Percentiles rank a stretch among this genome's conserved stretches.
Evolutionary conservation across 2,329 filamentous ascomycete species (phyloP).

Genomic region (Metarhizium album): DNA sequence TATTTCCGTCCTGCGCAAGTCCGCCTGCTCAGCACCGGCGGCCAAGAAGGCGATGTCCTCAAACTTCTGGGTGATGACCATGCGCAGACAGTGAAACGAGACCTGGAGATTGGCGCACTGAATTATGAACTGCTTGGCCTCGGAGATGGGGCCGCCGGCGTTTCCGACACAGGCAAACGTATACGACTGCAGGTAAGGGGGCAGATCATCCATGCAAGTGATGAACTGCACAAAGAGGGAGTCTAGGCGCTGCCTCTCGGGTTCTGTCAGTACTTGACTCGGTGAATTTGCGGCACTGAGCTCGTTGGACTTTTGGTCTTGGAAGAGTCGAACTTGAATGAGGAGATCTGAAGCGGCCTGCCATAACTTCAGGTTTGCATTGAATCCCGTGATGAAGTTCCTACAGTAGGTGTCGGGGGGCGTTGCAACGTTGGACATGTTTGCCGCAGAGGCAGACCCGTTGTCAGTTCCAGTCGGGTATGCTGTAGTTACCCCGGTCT

Average conservation of each 20-base stretch:
- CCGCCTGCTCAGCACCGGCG: conserved; percentile 19
- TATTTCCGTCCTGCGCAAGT: conserved; percentile 30
- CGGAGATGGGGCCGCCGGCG: conserved; percentile 10
- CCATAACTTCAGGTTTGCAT: conserved; percentile 30
- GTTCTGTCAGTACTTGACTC: conserved; percentile 8
- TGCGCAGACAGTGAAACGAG: conserved; percentile 28
- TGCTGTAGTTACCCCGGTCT: conserved; percentile 26
- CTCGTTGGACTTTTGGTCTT: conserved; percentile 14
- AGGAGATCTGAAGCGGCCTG: conserved; percentile 28
- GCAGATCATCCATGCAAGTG: conserved; percentile 29
- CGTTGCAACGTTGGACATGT: conserved; percentile 6
- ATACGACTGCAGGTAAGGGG: conserved; percentile 23
- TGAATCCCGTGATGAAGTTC: conserved; percentile 29
- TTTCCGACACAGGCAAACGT: conserved; percentile 11
- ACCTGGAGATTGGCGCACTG: conserved; percentile 31
- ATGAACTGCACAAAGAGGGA: conserved; percentile 27
- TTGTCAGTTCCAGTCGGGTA: conserved; percentile 23
- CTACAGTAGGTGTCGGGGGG: conserved; percentile 10
- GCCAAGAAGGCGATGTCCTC: conserved; percentile 22
- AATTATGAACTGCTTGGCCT: conserved; percentile 23
- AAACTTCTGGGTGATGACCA: conserved; percentile 28
- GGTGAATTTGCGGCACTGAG: background rate
- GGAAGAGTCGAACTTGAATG: conserved; percentile 23
- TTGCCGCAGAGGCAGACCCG: conserved; percentile 7
- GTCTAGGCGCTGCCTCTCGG: conserved; percentile 22